A percentile compares a stretch with the other conserved stretches of the same genome.
phyloP scores from a whole-genome alignment of 2,329 filamentous ascomycete species.

The Periconia sp. region DNA sequence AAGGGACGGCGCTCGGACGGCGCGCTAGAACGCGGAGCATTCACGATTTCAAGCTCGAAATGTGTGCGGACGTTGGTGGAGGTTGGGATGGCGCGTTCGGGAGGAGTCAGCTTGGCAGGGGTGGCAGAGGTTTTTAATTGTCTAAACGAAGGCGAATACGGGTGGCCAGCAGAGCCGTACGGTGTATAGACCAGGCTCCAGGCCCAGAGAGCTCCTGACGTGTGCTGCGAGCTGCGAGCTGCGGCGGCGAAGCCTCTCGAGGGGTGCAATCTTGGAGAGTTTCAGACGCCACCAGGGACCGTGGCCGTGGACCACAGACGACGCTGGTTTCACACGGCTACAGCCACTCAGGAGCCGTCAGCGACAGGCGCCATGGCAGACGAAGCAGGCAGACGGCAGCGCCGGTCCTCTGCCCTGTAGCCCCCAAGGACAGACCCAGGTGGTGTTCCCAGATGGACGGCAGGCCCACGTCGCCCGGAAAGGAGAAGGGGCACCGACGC shows the following conservation, averaged over 20 bases:
- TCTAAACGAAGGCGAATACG: slow-evolving; percentile 9
- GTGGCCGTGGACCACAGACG: slow-evolving; percentile 24
- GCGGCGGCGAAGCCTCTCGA: no score
- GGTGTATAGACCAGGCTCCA: neutral
- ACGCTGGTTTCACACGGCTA: slow-evolving; percentile 25
- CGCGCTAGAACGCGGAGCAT: slow-evolving; percentile 3
- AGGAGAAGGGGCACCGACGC: no score
- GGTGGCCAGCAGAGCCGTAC: slow-evolving; percentile 8
- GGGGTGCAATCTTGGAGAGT: no score
- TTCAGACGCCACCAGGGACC: slow-evolving; percentile 34
- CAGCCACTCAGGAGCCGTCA: slow-evolving; percentile 16
- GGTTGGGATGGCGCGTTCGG: neutral
- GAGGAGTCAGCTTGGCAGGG: slow-evolving; percentile 10
- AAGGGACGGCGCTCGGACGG: slow-evolving; percentile 1
- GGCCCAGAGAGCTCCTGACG: no score
- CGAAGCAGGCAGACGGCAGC: slow-evolving; percentile 17
- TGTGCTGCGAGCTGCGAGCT: slow-evolving; percentile 1
- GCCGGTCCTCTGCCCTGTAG: slow-evolving; percentile 14
- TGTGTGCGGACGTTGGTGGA: no score
- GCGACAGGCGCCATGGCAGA: no score
- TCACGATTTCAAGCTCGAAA: no score
- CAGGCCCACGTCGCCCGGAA: no score
- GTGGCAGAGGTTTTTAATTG: slow-evolving; percentile 1
- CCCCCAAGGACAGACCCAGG: neutral
- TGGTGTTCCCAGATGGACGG: no score